These are phyloP conservation scores for Mycena crocata DNA, from an alignment of 768 basidiomycete species.

Conservation along the genomic window DNA sequence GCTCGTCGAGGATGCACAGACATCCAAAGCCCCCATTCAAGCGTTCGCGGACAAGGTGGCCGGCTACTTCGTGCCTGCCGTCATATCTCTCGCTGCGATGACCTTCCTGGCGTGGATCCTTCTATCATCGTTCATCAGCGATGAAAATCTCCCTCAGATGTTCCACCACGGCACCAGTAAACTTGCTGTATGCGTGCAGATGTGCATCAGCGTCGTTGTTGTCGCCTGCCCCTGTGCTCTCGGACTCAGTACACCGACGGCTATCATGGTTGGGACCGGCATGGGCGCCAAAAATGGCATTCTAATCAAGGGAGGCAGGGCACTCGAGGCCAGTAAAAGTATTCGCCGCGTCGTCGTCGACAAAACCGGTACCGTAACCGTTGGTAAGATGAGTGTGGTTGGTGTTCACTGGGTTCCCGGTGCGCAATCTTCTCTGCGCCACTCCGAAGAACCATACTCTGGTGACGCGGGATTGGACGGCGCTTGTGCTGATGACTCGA, in stretches of 20 bases:
- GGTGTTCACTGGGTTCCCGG: conserved; percentile 79
- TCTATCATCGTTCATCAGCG: conserved; percentile 67
- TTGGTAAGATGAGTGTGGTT: conserved; percentile 90
- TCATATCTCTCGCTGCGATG: conserved; percentile 82
- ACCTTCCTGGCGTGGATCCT: conserved; percentile 91
- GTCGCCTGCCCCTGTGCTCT: conserved; percentile 99
- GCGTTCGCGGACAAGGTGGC: conserved; percentile 95
- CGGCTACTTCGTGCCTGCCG: conserved; percentile 94
- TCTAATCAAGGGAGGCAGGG: conserved; percentile 96
- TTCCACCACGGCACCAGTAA: conserved; percentile 91
- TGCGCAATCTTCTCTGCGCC: conserved; percentile 26
- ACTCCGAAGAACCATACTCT: conserved; percentile 54
- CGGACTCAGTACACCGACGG: conserved; percentile 95
- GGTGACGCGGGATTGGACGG: conserved; percentile 57
- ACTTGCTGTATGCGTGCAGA: conserved; percentile 91
- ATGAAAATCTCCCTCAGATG: conserved; percentile 78
- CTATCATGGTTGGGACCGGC: conserved; percentile 99
- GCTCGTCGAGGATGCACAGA: conserved; percentile 98
- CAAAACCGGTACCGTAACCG: conserved; percentile 97
- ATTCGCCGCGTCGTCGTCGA: conserved; percentile 90
- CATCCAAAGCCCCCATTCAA: conserved; percentile 97
- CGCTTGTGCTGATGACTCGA: conserved; percentile 71
- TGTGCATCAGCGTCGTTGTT: conserved; percentile 98
- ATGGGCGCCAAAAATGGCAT: conserved; percentile 98
- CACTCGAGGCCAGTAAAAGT: conserved; percentile 89